A percentile compares a stretch with the other conserved stretches of the same genome.
Evolutionary conservation across 371 early-diverging fungal genomes (phyloP).

Genomic region (Mortierella sp.): DNA sequence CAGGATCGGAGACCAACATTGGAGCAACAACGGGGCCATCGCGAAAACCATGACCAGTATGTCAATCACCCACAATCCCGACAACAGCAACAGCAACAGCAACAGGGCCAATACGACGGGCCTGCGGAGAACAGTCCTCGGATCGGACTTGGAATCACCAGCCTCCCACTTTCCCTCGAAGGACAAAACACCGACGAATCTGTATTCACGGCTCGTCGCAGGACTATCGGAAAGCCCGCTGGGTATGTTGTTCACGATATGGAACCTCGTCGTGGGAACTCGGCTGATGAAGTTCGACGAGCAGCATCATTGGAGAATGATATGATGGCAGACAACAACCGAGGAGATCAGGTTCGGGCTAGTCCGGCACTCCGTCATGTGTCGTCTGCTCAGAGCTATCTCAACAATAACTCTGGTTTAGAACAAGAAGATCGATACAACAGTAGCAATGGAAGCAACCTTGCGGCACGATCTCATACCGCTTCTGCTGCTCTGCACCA

Average conservation of each 20-base stretch:
- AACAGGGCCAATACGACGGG: not conserved
- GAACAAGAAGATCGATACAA: too few species aligned
- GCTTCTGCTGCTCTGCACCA: not conserved
- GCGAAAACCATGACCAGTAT: slow-evolving; percentile 2
- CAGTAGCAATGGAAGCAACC: too few species aligned
- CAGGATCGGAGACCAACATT: slow-evolving; percentile 5
- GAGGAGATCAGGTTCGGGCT: not conserved
- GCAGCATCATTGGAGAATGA: slow-evolving; percentile 5
- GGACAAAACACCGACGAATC: slow-evolving; percentile 8
- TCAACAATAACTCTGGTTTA: too few species aligned
- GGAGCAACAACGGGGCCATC: slow-evolving; percentile 11
- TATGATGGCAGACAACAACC: not conserved
- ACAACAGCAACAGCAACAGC: slow-evolving; percentile 7
- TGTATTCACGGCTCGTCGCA: slow-evolving; percentile 27
- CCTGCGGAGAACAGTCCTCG: not conserved
- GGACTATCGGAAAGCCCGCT: slow-evolving; percentile 41
- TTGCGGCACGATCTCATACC: too few species aligned
- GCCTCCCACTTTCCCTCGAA: not conserved
- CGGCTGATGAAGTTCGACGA: slow-evolving; percentile 20
- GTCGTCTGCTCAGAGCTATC: slow-evolving; percentile 3
- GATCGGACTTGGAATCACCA: not conserved
- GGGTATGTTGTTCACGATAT: slow-evolving; percentile 25
- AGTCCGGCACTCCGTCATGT: slow-evolving; percentile 9
- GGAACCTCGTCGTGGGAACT: slow-evolving; percentile 12
- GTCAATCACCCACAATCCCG: not conserved